Base-by-base conservation (phyloP, 495 filamentous ascomycete species). In the Trichoderma virens region DNA sequence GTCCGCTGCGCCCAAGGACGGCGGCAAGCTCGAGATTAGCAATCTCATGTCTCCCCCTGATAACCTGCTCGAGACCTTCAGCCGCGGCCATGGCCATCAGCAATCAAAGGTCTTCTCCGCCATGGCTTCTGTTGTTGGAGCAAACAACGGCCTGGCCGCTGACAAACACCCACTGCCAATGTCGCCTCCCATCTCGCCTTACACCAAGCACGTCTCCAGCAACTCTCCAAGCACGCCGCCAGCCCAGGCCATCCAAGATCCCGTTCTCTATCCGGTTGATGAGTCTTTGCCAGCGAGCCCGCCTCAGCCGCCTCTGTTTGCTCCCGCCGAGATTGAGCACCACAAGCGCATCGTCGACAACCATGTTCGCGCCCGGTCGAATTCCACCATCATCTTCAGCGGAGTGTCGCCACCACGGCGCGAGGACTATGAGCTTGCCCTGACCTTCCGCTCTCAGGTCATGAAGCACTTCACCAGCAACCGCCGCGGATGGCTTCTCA, bases 1-100 rank as follows among this genome's bases (percentile, higher is more conserved):
- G 2, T 13, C 51, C 51, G 51, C 51, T n/a, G 45, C 47, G 5
- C 59, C 67, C 16, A 62, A 69, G 34, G 34, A 67, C 13, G 74
- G 74, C 65, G 77, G 75, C 62, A 65, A 70, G 2, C 69, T 71
- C 30, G 72, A 77, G 65, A 77, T 79, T 63, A 77, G 82, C 70
- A 90, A 81, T 72, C 80, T 92, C 41, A 88, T 92, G 85, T 92
- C 89, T 39, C 89, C 89, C 27, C 89, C 89, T 59, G 88, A 90
- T 70, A 75, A 79, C 9, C 79, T 83, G 67, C 82, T 85, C 60
- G 88, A 91, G 56, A 83, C 70, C 56, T 90, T 90, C 73, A 73
- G 77, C 23, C 68, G 69, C 25, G 41, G 59, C 60, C 56, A 39
- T 16, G 43, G 43, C 20, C 43, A 18, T 23, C 43, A 47, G n/a